Conservation (phyloP, 352 stramenopile species). For the Blastocystis sp. region DNA sequence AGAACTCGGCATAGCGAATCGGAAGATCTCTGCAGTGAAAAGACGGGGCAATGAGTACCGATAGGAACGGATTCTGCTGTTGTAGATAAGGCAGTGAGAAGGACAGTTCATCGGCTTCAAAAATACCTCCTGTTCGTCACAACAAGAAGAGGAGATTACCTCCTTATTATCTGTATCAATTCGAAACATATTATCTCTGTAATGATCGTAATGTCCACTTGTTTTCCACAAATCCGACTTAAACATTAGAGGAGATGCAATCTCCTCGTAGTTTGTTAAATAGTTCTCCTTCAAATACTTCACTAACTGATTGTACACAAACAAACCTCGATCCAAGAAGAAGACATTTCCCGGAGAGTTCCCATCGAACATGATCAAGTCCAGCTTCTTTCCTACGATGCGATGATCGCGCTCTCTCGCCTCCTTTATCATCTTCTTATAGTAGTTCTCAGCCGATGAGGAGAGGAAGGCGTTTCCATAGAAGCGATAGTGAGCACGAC, state of each 20-base stretch:
- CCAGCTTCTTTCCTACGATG: conserved; percentile 83
- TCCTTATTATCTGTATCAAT: conserved; percentile 86
- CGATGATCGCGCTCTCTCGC: conserved; percentile 92
- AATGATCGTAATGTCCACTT: conserved; percentile 90
- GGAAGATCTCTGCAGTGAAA: conserved; percentile 73
- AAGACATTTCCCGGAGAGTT: conserved; percentile 91
- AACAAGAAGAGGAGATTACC: not conserved
- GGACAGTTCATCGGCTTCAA: conserved; percentile 98
- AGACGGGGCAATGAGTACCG: conserved; percentile 67
- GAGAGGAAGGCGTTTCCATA: conserved; percentile 95
- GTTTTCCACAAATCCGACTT: conserved; percentile 94
- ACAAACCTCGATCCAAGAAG: conserved; percentile 90
- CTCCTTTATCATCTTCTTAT: conserved; percentile 86
- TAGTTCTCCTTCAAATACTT: conserved; percentile 87
- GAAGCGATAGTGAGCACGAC: conserved; percentile 74
- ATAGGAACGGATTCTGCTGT: conserved; percentile 82
- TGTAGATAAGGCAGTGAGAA: conserved; percentile 94
- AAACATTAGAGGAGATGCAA: conserved; percentile 94
- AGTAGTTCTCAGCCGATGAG: conserved; percentile 90
- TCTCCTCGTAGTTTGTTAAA: conserved; percentile 81
- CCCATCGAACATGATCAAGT: conserved; percentile 88
- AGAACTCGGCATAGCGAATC: conserved; percentile 90
- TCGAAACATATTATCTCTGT: conserved; percentile 96
- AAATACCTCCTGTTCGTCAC: not conserved
- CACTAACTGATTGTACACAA: conserved; percentile 94